Percentiles rank a stretch among this genome's conserved stretches.
phyloP scores from a whole-genome alignment of 2,329 filamentous ascomycete genomes.

The Neofusicoccum parvum region DNA sequence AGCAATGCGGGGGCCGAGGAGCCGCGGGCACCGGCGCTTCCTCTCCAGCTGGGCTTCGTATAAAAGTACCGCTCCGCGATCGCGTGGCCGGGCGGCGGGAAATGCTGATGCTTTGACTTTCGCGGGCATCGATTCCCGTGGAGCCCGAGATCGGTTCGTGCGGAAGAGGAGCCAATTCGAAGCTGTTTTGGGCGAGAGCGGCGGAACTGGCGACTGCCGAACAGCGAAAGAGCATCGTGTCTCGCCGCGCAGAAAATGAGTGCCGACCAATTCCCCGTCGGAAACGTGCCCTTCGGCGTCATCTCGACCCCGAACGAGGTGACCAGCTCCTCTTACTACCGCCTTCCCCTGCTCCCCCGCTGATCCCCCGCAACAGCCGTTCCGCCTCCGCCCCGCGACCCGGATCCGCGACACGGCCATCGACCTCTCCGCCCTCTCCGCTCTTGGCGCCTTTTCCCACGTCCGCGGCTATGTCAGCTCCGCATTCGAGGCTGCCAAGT shows the following conservation, averaged over 20 bases:
- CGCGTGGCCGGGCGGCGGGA: too few species aligned
- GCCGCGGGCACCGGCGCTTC: not conserved
- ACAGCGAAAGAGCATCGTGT: not conserved
- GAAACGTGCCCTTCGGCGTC: constrained; percentile 11
- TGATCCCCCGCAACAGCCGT: not conserved
- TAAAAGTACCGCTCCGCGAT: not conserved
- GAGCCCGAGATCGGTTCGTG: too few species aligned
- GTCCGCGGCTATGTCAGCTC: not conserved
- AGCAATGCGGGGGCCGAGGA: not conserved
- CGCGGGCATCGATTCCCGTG: too few species aligned
- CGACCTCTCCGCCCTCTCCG: not conserved
- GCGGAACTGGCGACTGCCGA: too few species aligned
- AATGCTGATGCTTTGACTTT: too few species aligned
- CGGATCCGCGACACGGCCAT: not conserved
- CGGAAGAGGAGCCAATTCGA: too few species aligned
- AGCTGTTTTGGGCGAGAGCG: too few species aligned
- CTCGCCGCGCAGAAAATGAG: not conserved
- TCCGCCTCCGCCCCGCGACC: not conserved
- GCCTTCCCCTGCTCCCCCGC: too few species aligned
- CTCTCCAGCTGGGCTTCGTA: not conserved
- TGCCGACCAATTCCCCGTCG: not conserved
- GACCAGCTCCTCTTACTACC: not conserved
- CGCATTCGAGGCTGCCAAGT: not conserved
- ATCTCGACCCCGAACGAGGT: constrained; percentile 3
- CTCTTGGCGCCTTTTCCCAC: not conserved